phyloP scores from a whole-genome alignment of 257 asterid species.

The Schizonepeta tenuifolia region DNA sequence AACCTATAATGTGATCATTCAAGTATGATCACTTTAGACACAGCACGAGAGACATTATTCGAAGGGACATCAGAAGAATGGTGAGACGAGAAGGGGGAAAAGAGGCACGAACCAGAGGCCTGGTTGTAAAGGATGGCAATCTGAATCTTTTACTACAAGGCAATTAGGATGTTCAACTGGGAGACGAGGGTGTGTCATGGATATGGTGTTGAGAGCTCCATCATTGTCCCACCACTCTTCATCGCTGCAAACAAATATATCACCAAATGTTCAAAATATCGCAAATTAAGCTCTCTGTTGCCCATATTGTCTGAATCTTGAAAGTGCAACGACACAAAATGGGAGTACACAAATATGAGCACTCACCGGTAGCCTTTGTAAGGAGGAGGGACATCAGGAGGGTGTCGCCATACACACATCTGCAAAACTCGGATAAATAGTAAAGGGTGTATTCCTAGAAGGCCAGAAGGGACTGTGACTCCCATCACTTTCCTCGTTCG shows the following conservation, averaged over 20 bases:
- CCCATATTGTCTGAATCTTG: constrained; percentile 8
- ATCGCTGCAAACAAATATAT: constrained; percentile 54
- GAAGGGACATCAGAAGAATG: background rate
- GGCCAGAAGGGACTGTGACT: constrained; percentile 76
- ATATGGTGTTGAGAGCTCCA: constrained; percentile 95
- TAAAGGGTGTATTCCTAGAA: constrained; percentile 82
- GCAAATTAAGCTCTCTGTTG: background rate
- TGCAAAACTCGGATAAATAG: constrained; percentile 84
- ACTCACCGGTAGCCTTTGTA: constrained; percentile 89
- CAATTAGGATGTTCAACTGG: constrained; percentile 84
- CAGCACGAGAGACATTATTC: background rate
- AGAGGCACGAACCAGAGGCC: constrained; percentile 79
- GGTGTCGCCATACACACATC: constrained; percentile 89
- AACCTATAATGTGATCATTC: background rate
- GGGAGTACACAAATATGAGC: background rate
- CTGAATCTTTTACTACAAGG: constrained; percentile 72
- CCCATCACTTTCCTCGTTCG: constrained; percentile 74
- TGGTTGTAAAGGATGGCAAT: constrained; percentile 83
- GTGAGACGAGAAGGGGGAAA: background rate
- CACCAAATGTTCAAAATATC: background rate
- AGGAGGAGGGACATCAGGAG: constrained; percentile 76
- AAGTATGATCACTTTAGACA: background rate
- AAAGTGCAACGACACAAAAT: background rate
- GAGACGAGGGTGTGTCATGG: constrained; percentile 97
- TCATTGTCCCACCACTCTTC: constrained; percentile 99